phyloP scores from a whole-genome alignment of 257 asterid genomes.

The Echites panduratus region DNA sequence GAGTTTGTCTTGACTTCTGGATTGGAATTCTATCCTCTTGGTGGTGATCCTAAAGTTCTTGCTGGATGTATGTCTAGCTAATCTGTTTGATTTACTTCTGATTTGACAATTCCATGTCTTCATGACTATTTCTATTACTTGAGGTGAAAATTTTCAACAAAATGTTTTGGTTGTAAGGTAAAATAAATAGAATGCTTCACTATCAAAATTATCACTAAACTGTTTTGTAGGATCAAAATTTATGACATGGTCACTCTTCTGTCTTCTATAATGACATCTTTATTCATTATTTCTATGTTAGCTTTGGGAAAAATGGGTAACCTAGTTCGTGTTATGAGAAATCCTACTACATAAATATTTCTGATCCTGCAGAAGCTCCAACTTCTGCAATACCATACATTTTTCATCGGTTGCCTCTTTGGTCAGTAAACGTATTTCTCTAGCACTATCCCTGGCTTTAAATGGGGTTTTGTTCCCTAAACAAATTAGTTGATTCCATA shows the following conservation, averaged over 20 bases:
- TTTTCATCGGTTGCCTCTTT: neutral
- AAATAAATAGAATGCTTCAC: neutral
- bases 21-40: conserved; percentile 93
- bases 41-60: conserved; percentile 95
- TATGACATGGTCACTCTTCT: neutral
- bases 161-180: neutral
- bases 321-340: neutral
- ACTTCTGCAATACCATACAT: conserved; percentile 5
- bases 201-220: neutral
- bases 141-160: neutral
- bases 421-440: no score
- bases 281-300: neutral
- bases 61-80: conserved; percentile 66
- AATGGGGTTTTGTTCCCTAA: neutral
- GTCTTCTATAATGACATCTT: no score
- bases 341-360: neutral
- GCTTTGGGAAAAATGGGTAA: neutral
- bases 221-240: neutral
- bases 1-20: conserved; percentile 95
- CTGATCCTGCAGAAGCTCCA: neutral
- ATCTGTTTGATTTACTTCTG: conserved; percentile 14
- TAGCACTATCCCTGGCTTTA: neutral
- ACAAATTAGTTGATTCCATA: neutral
- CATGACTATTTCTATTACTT: conserved; percentile 7
- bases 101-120: conserved; percentile 13